These are phyloP conservation scores for Pythium dissimile DNA, from an alignment of 352 stramenopile species.

Conservation along the genomic window DNA sequence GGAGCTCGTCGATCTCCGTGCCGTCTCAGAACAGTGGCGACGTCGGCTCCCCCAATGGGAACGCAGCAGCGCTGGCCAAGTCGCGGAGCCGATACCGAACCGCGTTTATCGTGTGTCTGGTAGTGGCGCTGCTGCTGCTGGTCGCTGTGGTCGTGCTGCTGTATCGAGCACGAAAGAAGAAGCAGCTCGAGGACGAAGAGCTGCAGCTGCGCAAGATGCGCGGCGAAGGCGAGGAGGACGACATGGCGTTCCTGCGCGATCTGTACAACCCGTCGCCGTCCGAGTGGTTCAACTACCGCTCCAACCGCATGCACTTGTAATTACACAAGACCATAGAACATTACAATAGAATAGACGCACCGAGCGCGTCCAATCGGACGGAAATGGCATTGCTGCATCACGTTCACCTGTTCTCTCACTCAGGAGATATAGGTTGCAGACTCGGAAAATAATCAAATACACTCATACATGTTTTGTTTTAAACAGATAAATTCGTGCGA, in stretches of 20 bases:
- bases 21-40: background rate
- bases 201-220: conserved; percentile 17
- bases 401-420: too few relatives aligned
- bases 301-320: conserved; percentile 23
- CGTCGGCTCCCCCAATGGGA: background rate
- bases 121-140: conserved; percentile 15
- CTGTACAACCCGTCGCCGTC: conserved; percentile 23
- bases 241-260: conserved; percentile 22
- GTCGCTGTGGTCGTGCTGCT: conserved; percentile 4
- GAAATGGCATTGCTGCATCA: too few relatives aligned
- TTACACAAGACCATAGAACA: background rate
- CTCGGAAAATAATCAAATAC: too few relatives aligned
- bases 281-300: conserved; percentile 28
- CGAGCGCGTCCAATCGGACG: too few relatives aligned
- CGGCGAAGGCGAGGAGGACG: conserved; percentile 13
- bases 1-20: background rate
- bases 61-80: background rate
- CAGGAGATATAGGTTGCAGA: too few relatives aligned
- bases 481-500: too few relatives aligned
- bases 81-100: conserved; percentile 11
- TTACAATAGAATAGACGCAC: background rate
- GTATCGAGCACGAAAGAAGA: conserved; percentile 13
- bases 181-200: conserved; percentile 17
- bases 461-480: too few relatives aligned
- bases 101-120: conserved; percentile 20